Evolutionary conservation across 805 yeast genomes (phyloP).

Genomic region (Nakazawaea populi): DNA sequence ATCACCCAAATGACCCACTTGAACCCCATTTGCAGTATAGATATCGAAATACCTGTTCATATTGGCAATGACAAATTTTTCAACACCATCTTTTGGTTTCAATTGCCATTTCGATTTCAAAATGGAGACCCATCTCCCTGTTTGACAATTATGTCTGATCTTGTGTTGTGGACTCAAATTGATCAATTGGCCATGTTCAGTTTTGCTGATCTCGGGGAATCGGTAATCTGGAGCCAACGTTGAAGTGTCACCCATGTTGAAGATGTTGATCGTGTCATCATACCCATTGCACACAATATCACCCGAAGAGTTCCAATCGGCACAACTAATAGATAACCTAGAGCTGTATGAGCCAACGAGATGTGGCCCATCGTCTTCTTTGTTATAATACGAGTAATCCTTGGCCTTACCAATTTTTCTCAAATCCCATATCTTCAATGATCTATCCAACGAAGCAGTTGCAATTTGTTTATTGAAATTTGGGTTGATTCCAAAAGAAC

Average conservation of each 20-base stretch:
- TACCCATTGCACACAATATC: conserved; percentile 89
- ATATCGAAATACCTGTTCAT: conserved; percentile 88
- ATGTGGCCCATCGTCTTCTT: conserved; percentile 39
- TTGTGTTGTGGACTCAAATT: conserved; percentile 56
- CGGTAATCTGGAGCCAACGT: conserved; percentile 21
- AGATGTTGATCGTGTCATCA: conserved; percentile 76
- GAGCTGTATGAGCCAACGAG: conserved; percentile 60
- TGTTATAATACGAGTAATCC: conserved; percentile 54
- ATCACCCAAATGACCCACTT: conserved; percentile 67
- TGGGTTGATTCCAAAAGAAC: conserved; percentile 83
- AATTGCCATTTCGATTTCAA: conserved; percentile 84
- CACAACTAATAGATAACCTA: conserved; percentile 75
- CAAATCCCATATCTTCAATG: conserved; percentile 83
- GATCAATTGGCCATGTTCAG: conserved; percentile 18
- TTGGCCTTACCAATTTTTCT: conserved; percentile 40
- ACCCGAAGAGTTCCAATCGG: conserved; percentile 71
- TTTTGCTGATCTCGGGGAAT: conserved; percentile 11
- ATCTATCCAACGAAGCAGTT: conserved; percentile 84
- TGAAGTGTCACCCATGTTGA: conserved; percentile 41
- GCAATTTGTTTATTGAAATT: conserved; percentile 57
- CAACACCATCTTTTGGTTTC: conserved; percentile 60
- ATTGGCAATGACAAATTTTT: conserved; percentile 87
- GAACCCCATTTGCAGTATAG: conserved; percentile 70
- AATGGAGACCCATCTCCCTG: conserved; percentile 96
- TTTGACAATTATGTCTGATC: conserved; percentile 87